Conservation (phyloP, 495 filamentous ascomycete species). For the Aspergillus heteromorphus region DNA sequence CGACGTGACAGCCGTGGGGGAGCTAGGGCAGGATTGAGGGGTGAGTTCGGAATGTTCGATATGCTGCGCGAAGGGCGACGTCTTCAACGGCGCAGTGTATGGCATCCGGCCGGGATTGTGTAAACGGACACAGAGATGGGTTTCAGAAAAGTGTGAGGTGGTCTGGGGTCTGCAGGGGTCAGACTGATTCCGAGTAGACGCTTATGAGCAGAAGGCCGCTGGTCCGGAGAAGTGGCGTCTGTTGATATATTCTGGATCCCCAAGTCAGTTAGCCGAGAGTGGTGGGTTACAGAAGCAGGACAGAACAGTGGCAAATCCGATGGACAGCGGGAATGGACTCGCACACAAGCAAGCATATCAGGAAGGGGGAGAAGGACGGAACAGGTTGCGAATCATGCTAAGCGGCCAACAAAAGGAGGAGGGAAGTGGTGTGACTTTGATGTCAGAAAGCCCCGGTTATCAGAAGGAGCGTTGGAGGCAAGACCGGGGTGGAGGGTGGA, state of each 20-base stretch:
- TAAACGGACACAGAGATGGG: constrained; percentile 34
- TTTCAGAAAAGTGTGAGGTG: not conserved
- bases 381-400: constrained; percentile 3
- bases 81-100: constrained; percentile 84
- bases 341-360: not conserved
- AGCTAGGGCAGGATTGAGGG: constrained; percentile 45
- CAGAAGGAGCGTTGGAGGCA: constrained; percentile 17
- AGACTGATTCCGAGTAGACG: constrained; percentile 4
- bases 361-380: not conserved
- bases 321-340: constrained; percentile 11
- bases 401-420: not conserved
- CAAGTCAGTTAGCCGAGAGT: not conserved
- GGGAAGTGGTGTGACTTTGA: constrained; percentile 4
- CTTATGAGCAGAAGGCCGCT: constrained; percentile 8
- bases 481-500: constrained; percentile 15
- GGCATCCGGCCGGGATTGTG: constrained; percentile 66
- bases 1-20: constrained; percentile 31
- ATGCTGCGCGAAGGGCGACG: constrained; percentile 70
- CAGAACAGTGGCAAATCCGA: constrained; percentile 10
- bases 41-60: constrained; percentile 55
- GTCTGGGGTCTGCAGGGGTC: not conserved
- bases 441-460: not conserved
- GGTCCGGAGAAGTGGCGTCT: not conserved
- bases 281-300: not conserved
- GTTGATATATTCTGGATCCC: constrained; percentile 3